These are phyloP conservation scores for Marasmius fiardii DNA, from an alignment of 1,284 basidiomycete species.

Conservation along the genomic window DNA sequence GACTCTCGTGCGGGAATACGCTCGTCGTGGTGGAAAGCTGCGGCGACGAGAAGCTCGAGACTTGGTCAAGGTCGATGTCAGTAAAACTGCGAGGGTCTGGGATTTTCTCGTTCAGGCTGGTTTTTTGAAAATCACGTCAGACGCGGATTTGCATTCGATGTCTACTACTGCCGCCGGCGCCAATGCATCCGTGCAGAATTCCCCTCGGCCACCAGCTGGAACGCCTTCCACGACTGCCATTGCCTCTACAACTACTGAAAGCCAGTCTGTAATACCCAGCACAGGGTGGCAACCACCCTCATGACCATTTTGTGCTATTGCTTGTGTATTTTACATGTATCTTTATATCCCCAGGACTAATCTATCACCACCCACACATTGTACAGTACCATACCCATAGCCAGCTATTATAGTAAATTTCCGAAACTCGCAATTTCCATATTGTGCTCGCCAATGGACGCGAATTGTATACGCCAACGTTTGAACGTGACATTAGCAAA, in stretches of 20 bases:
- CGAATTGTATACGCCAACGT: too few relatives aligned
- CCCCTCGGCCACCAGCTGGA: background rate
- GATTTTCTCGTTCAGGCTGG: conserved; percentile 83
- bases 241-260: background rate
- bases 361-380: background rate
- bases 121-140: conserved; percentile 61
- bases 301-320: background rate
- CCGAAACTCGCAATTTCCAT: background rate
- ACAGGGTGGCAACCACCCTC: background rate
- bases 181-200: background rate
- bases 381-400: background rate
- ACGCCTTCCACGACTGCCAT: background rate
- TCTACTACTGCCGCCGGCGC: conserved; percentile 15
- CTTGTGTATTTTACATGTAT: background rate
- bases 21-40: conserved; percentile 82
- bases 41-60: conserved; percentile 84
- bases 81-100: conserved; percentile 88
- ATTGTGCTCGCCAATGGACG: too few relatives aligned
- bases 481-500: too few relatives aligned
- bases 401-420: background rate
- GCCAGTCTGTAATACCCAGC: background rate
- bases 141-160: conserved; percentile 28
- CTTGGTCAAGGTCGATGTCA: conserved; percentile 88
- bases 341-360: background rate
- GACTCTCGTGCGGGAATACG: conserved; percentile 87